phyloP scores from a whole-genome alignment of 306 rosid genomes.

The Sphenostylis stenocarpa region DNA sequence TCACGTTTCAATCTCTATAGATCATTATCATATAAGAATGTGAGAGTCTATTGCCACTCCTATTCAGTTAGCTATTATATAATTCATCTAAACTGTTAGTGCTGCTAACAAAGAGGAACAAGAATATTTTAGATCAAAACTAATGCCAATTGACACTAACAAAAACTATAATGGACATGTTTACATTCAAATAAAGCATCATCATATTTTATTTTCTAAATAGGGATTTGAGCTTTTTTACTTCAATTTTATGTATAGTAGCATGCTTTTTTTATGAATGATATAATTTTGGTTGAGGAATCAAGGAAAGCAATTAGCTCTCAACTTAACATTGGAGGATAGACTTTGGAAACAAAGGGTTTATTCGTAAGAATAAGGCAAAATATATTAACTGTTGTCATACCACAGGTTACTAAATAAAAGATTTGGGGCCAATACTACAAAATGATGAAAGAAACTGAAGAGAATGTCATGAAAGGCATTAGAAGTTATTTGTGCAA shows the following conservation, averaged over 20 bases:
- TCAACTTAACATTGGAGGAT: not conserved
- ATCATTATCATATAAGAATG: not conserved
- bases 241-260: not conserved
- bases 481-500: not conserved
- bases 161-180: constrained; percentile 5
- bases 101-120: not conserved
- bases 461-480: not conserved
- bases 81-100: not conserved
- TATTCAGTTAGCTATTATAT: not conserved
- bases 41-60: not conserved
- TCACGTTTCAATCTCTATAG: constrained; percentile 14
- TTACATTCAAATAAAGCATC: not conserved
- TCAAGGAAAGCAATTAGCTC: not conserved
- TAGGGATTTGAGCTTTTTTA: not conserved
- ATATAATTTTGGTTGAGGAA: not conserved
- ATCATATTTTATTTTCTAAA: not conserved
- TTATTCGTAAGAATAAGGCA: not conserved
- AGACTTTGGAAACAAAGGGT: not conserved
- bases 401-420: not conserved
- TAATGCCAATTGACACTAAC: not conserved
- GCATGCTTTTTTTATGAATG: not conserved
- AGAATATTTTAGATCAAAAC: not conserved
- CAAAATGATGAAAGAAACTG: not conserved
- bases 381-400: not conserved
- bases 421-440: not conserved